Evolutionary conservation across 768 basidiomycete species (phyloP).

Genomic region (Pisolithus tinctorius): DNA sequence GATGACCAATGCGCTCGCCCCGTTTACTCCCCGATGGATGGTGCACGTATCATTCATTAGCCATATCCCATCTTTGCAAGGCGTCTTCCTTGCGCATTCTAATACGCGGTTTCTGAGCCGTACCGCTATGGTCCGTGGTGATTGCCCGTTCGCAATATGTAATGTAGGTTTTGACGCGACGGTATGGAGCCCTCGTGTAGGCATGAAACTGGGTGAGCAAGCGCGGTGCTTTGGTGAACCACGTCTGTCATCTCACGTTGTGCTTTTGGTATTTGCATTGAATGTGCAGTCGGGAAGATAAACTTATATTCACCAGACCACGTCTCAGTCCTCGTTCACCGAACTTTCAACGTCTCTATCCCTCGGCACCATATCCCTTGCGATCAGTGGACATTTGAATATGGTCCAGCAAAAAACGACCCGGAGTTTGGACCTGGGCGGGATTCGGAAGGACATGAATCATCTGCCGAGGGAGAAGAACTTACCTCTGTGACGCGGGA

Average conservation of each 20-base stretch:
- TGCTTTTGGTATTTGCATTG: background rate
- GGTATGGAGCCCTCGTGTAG: slow-evolving; percentile 82
- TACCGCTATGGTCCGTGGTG: slow-evolving; percentile 63
- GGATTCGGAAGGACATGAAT: slow-evolving; percentile 14
- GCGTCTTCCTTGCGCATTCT: slow-evolving; percentile 84
- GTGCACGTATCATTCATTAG: slow-evolving; percentile 32
- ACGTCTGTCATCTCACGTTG: background rate
- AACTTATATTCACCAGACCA: slow-evolving; percentile 91
- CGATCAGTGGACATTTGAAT: slow-evolving; percentile 80
- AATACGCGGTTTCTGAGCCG: slow-evolving; percentile 60
- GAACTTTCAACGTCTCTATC: slow-evolving; percentile 93
- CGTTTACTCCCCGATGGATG: background rate
- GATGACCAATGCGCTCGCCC: slow-evolving; percentile 3
- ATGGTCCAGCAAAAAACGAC: slow-evolving; percentile 75
- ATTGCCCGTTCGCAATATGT: slow-evolving; percentile 81
- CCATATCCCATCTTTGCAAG: slow-evolving; percentile 81
- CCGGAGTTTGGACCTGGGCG: slow-evolving; percentile 53
- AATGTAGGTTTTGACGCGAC: slow-evolving; percentile 74
- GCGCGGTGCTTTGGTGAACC: background rate
- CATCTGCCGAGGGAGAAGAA: slow-evolving; percentile 1
- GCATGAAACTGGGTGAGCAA: slow-evolving; percentile 68
- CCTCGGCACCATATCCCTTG: slow-evolving; percentile 85
- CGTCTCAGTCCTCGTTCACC: slow-evolving; percentile 80
- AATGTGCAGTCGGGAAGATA: slow-evolving; percentile 65
- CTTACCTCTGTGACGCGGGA: slow-evolving; percentile 1